Percentiles rank a stretch among this genome's conserved stretches.
Conservation (phyloP, 148 eudicot species). For the Chenopodium formosanum region DNA sequence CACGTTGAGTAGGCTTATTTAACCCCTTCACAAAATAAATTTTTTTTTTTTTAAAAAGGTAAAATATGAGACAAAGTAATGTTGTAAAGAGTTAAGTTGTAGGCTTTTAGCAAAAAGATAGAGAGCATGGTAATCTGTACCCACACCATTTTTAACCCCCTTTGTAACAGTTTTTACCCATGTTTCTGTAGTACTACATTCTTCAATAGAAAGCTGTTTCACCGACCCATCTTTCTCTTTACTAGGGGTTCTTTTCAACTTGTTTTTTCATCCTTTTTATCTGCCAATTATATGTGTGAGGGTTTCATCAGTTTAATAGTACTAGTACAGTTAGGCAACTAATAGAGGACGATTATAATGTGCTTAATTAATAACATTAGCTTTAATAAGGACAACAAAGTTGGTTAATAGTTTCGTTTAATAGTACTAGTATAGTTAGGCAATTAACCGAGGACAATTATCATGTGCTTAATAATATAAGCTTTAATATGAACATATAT, state of each 20-base stretch:
- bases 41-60: too few relatives aligned
- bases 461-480: too few relatives aligned
- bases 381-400: too few relatives aligned
- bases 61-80: not conserved
- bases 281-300: not conserved
- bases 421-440: too few relatives aligned
- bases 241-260: constrained; percentile 2
- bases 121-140: constrained; percentile 23
- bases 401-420: too few relatives aligned
- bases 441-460: too few relatives aligned
- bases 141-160: not conserved
- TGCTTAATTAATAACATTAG: not conserved
- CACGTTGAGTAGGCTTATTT: not conserved
- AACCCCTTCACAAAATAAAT: not conserved
- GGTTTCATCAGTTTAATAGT: not conserved
- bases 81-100: not conserved
- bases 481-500: too few relatives aligned
- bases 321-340: not conserved
- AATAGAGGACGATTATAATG: not conserved
- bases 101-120: not conserved
- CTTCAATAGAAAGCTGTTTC: not conserved
- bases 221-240: not conserved
- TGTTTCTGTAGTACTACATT: constrained; percentile 1
- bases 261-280: not conserved
- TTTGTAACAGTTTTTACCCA: not conserved